phyloP scores from a whole-genome alignment of 305 asterid genomes.

The Galium porrigens region DNA sequence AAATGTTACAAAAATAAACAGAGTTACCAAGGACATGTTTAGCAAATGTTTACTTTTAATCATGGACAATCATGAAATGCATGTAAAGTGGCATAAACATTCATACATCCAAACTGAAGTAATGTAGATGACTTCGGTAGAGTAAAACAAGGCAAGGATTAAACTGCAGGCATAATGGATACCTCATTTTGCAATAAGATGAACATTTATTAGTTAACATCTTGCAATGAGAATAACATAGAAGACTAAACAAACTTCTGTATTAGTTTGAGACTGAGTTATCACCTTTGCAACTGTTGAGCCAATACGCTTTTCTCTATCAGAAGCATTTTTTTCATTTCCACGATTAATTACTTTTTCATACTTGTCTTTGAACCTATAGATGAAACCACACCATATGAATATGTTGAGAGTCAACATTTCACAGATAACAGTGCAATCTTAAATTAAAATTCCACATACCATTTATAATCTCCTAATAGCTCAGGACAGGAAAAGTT shows the following conservation, averaged over 20 bases:
- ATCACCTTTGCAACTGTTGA: conserved; percentile 84
- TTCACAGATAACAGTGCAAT: conserved; percentile 9
- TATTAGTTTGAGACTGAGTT: not conserved
- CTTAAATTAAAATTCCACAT: conserved; percentile 21
- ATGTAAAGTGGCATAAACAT: too few species aligned
- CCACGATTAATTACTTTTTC: conserved; percentile 72
- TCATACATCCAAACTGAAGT: not conserved
- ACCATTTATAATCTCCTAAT: conserved; percentile 83
- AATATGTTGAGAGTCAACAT: conserved; percentile 10
- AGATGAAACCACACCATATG: conserved; percentile 9
- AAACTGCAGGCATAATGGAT: not conserved
- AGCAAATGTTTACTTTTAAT: not conserved
- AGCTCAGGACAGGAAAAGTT: conserved; percentile 77
- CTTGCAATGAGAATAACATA: not conserved
- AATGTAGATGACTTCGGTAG: not conserved
- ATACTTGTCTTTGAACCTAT: conserved; percentile 72
- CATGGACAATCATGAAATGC: not conserved
- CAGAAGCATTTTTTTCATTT: conserved; percentile 79
- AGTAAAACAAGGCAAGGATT: not conserved
- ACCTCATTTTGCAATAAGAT: not conserved
- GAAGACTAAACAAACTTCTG: not conserved
- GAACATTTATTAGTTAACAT: not conserved
- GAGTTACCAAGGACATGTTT: not conserved
- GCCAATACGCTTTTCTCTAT: conserved; percentile 73
- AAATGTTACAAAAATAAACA: not conserved